Evolutionary conservation across 257 asterid genomes (phyloP).

Genomic region (Solanum paucissectum): DNA sequence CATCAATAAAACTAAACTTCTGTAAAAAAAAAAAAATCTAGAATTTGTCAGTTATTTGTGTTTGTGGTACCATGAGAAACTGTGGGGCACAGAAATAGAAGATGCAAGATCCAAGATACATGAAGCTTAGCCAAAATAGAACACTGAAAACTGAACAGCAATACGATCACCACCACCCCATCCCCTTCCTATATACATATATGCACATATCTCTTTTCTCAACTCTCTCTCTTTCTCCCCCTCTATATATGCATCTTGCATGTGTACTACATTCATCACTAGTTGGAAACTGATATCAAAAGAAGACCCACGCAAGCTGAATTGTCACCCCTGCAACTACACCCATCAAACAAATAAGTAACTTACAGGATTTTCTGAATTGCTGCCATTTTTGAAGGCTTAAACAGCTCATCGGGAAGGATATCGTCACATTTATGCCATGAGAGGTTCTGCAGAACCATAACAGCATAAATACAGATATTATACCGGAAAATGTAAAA

Average conservation of each 20-base stretch:
- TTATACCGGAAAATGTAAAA: not conserved
- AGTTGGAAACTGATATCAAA: not conserved
- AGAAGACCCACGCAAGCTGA: not conserved
- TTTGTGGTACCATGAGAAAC: not conserved
- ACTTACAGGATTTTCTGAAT: conserved; percentile 57
- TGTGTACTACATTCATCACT: not conserved
- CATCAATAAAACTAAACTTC: not conserved
- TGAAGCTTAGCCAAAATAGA: not conserved
- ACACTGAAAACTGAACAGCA: not conserved
- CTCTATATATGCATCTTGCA: not conserved
- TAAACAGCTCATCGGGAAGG: conserved; percentile 56
- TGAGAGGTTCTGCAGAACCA: conserved; percentile 22
- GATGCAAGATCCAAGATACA: not conserved
- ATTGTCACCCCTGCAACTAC: not conserved
- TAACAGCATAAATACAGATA: not conserved
- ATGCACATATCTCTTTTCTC: not conserved
- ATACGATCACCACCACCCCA: not conserved
- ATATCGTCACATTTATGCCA: conserved; percentile 20
- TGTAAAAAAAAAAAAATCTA: not conserved
- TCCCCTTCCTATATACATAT: not conserved
- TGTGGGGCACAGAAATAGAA: not conserved
- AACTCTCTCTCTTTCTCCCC: not conserved
- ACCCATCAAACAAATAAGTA: not conserved
- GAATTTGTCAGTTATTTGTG: not conserved
- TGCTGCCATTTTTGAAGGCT: conserved; percentile 44